phyloP scores from a whole-genome alignment of 139 green algal genomes.

The Chlamydomonas sp. region DNA sequence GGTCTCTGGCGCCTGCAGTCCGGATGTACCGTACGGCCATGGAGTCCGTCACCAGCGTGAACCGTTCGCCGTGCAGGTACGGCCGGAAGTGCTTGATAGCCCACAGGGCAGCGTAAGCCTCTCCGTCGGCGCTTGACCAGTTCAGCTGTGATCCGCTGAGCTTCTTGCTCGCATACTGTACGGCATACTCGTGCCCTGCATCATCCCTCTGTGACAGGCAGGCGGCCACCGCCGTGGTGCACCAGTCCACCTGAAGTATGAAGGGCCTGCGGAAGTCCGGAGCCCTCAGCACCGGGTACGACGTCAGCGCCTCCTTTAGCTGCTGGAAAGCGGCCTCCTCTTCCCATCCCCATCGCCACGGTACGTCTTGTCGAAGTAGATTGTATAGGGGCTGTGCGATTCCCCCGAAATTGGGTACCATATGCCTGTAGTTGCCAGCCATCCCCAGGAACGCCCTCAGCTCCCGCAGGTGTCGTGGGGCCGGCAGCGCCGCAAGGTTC shows the following conservation, averaged over 20 bases:
- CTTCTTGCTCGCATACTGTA: conserved; percentile 13
- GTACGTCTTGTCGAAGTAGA: not conserved
- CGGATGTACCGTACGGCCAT: conserved; percentile 5
- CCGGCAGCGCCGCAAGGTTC: not conserved
- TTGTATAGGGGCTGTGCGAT: not conserved
- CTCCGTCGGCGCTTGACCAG: conserved; percentile 41
- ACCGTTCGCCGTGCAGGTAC: conserved; percentile 35
- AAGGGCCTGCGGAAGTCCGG: not conserved
- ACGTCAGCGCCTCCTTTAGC: not conserved
- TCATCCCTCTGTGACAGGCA: conserved; percentile 5
- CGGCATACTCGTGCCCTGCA: not conserved
- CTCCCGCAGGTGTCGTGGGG: not conserved
- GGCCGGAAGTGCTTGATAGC: conserved; percentile 21
- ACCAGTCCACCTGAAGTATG: not conserved
- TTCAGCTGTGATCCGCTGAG: conserved; percentile 1
- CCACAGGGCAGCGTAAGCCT: conserved; percentile 31
- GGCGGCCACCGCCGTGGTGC: not conserved
- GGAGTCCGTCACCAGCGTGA: conserved; percentile 43
- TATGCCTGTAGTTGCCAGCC: not conserved
- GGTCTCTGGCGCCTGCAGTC: conserved; percentile 2
- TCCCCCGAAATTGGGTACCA: not conserved
- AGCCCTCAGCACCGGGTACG: not conserved
- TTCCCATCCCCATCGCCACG: not conserved
- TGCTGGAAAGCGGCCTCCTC: not conserved
- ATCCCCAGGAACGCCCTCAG: not conserved